Conservation (phyloP, 768 basidiomycete species). For the Tulasnella sp. region DNA sequence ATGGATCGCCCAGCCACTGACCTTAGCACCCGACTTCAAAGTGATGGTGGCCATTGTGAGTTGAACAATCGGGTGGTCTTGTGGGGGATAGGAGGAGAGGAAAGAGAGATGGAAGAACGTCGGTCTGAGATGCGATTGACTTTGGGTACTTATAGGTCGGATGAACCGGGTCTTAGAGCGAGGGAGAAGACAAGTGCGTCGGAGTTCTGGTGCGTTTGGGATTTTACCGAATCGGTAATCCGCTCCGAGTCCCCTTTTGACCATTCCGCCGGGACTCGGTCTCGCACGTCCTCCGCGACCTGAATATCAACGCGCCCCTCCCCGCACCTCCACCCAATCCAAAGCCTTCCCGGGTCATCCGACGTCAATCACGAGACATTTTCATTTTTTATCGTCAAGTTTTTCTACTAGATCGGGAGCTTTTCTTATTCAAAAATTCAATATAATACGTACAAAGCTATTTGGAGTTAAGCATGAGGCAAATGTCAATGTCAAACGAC, state of each 20-base stretch:
- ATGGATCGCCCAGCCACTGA: not conserved
- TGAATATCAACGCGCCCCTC: not conserved
- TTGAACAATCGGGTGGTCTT: not conserved
- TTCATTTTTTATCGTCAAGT: not conserved
- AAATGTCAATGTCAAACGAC: not conserved
- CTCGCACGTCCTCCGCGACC: not conserved
- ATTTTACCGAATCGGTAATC: not conserved
- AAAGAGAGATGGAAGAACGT: not conserved
- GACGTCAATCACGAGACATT: not conserved
- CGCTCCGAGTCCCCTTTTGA: not conserved
- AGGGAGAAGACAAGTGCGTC: not conserved
- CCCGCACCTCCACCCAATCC: not conserved
- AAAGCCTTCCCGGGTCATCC: not conserved
- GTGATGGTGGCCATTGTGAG: constrained; percentile 12
- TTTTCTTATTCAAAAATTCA: too few relatives aligned
- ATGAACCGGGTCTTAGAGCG: not conserved
- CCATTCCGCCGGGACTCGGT: not conserved
- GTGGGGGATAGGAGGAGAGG: not conserved
- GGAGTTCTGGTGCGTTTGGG: not conserved
- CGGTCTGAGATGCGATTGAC: not conserved
- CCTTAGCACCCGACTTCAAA: constrained; percentile 12
- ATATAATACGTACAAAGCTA: not conserved
- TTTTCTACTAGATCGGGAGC: not conserved
- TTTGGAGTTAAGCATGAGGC: not conserved
- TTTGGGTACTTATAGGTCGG: not conserved